Base-by-base conservation (phyloP, 2,329 filamentous ascomycete species). In the Bisporella sp. region DNA sequence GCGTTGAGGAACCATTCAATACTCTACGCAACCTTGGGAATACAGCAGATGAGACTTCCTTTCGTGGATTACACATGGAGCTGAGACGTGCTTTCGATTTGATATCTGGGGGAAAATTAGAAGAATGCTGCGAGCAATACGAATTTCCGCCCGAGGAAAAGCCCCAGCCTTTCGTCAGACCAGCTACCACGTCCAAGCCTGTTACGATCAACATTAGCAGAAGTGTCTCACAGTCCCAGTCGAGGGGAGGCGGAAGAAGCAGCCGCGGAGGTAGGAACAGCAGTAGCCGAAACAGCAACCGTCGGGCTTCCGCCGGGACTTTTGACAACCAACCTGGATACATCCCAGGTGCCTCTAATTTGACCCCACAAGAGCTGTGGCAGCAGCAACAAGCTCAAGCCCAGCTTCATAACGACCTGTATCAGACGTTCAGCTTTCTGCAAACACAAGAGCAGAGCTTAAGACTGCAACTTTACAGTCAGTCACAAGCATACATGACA, bases 1-100 rank as follows among this genome's bases (percentile, higher is more conserved):
- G 92, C 65, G 89, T 99, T 8, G 93, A 99, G 66, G 93, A 99
- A 67, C 93, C 93, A 0, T 99, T 99, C 74, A 99, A 96, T 62
- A 85, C 78, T 4, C 77, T 78, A 35, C 82, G 93, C 41, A 99
- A 99, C 66, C 75, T 99, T 43, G 93, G 91, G 41, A 99, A 99
- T 62, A 97, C 93, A 2, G 93, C 90, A 6, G 93, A 99, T 65
- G 91, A 96, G 65, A 95, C 88, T 41, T 92, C 93, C 0, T 96
- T 96, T 69, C 82, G 87, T 46, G 93, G 93, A 1, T 79, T 99
- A 31, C 93, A 99, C 66, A 69, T 89, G 58, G 93, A 99, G 69
- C 74, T 99, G 46, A 82, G 93, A 54, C 79, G 90, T 57, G 93
- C 93, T 1, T 97, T 96, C 65, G 86, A 90, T 51, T 70, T 89